phyloP scores from a whole-genome alignment of 106 monocot genomes.

The Phalaenopsis aphrodite region DNA sequence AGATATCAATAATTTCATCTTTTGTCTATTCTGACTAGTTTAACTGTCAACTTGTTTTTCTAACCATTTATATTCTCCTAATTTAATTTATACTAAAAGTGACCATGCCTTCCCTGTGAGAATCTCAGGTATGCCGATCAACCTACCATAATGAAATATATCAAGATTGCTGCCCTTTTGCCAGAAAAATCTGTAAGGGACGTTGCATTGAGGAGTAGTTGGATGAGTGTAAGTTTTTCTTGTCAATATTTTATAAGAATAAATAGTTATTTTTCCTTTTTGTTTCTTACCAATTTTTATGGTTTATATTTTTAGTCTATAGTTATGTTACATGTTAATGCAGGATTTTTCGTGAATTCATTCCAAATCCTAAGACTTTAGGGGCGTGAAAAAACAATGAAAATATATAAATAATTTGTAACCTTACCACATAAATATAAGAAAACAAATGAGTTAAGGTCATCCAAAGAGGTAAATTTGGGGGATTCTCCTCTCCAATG shows the following conservation, averaged over 20 bases:
- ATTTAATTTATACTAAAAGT: neutral
- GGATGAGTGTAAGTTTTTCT: conserved; percentile 60
- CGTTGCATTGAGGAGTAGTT: conserved; percentile 65
- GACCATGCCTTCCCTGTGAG: neutral
- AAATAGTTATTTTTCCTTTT: too few species aligned
- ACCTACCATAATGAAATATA: conserved; percentile 50
- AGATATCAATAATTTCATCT: neutral
- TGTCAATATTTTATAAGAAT: neutral
- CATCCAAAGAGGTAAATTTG: neutral
- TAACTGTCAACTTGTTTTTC: neutral
- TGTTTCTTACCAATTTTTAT: neutral
- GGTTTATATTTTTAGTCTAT: neutral
- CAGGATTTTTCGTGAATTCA: neutral
- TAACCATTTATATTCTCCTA: neutral
- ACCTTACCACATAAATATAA: neutral
- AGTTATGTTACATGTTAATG: neutral
- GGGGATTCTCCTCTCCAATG: too few species aligned
- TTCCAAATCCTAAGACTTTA: neutral
- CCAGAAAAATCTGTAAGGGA: conserved; percentile 66
- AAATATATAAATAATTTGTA: neutral
- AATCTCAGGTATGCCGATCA: conserved; percentile 39
- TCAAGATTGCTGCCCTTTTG: conserved; percentile 60
- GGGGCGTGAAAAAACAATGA: neutral
- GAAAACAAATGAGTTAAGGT: neutral
- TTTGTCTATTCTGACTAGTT: neutral